phyloP scores from a whole-genome alignment of 163 green algal species.

The Chlamydomonas reinhardtii region DNA sequence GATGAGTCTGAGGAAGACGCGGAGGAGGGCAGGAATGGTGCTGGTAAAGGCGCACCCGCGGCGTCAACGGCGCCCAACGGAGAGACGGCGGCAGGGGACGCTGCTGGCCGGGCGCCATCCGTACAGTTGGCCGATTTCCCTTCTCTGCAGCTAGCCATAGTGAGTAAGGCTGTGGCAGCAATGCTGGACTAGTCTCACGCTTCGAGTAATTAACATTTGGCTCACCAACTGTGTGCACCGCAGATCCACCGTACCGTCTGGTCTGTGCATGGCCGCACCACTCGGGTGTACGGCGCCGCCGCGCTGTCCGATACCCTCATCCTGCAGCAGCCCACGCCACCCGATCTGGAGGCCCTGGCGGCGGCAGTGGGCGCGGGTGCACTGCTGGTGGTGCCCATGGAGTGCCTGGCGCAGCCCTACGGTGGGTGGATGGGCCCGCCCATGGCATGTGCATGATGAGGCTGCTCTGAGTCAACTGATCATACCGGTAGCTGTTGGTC shows the following conservation, averaged over 20 bases:
- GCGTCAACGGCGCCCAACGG: no score
- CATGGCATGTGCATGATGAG: not conserved
- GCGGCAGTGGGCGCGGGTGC: not conserved
- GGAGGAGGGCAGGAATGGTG: no score
- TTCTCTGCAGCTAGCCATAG: not conserved
- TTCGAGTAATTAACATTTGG: no score
- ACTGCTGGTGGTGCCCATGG: not conserved
- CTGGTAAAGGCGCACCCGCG: no score
- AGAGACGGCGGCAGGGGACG: no score
- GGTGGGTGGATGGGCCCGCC: not conserved
- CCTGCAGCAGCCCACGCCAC: not conserved
- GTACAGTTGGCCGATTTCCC: not conserved
- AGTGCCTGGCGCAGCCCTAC: not conserved
- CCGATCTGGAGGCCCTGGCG: not conserved
- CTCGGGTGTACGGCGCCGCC: not conserved
- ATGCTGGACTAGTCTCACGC: no score
- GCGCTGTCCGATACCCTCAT: not conserved
- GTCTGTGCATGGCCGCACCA: not conserved
- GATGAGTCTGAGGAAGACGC: no score
- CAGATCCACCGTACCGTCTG: not conserved
- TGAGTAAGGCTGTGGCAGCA: no score
- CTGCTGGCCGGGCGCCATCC: not conserved
- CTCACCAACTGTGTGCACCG: no score
- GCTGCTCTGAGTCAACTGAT: no score
- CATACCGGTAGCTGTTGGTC: no score